These are phyloP conservation scores for Microstegium vimineum DNA, from an alignment of 176 grass and related monocot genomes.

Conservation along the genomic window DNA sequence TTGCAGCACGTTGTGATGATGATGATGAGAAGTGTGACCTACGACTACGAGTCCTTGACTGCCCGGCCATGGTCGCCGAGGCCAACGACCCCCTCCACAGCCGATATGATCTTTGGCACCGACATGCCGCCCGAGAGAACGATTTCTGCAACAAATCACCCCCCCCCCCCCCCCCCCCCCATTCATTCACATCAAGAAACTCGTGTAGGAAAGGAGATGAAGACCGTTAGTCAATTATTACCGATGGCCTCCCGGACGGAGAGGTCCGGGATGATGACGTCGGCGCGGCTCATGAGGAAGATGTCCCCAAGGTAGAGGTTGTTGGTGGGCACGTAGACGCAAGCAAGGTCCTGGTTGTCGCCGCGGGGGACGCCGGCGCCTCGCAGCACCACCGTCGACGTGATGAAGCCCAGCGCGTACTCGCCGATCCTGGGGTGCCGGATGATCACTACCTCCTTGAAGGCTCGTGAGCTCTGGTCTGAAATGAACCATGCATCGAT, in stretches of 20 bases:
- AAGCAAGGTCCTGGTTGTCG: slow-evolving; percentile 57
- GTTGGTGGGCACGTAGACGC: slow-evolving; percentile 75
- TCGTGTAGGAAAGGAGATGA: not conserved
- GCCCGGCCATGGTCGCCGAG: slow-evolving; percentile 21
- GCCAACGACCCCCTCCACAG: slow-evolving; percentile 25
- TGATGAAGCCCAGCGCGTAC: slow-evolving; percentile 78
- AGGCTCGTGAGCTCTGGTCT: slow-evolving; percentile 62
- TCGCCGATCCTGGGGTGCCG: slow-evolving; percentile 67
- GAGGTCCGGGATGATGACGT: slow-evolving; percentile 62
- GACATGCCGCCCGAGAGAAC: slow-evolving; percentile 81
- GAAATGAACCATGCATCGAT: not conserved
- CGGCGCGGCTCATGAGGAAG: slow-evolving; percentile 48
- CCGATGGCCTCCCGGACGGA: slow-evolving; percentile 78
- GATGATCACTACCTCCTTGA: slow-evolving; percentile 87
- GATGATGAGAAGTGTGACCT: not conserved
- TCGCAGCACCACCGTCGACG: slow-evolving; percentile 55
- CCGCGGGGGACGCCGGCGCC: slow-evolving; percentile 1
- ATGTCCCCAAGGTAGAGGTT: slow-evolving; percentile 81
- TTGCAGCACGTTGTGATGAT: not conserved
- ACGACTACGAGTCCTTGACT: not conserved
- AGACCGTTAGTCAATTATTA: not conserved
- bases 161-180: too few species aligned
- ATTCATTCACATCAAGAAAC: not conserved
- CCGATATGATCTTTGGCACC: slow-evolving; percentile 49
- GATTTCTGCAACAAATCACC: slow-evolving; percentile 45